A percentile compares a stretch with the other conserved stretches of the same genome.
Conservation (phyloP, 2,329 filamentous ascomycete species). For the Penicillium occitanis region DNA sequence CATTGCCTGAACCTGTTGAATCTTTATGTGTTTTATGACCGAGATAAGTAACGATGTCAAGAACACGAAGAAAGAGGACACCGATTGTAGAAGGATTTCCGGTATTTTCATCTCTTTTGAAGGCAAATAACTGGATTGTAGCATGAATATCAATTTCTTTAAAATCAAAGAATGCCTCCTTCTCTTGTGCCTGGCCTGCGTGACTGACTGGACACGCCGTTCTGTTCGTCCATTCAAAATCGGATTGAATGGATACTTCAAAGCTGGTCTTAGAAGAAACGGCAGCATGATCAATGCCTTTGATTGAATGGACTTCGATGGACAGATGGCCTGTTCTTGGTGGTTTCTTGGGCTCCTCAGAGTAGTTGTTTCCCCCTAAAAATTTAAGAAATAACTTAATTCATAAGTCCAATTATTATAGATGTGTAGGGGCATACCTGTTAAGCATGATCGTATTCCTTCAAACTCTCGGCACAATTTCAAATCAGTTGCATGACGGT, state of each 20-base stretch:
- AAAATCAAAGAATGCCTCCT: constrained; percentile 5
- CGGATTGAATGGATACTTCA: not conserved
- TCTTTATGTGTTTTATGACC: not conserved
- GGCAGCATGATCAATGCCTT: constrained; percentile 9
- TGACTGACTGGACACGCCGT: constrained; percentile 3
- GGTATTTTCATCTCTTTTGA: not conserved
- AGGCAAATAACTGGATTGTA: not conserved
- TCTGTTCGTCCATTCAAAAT: constrained; percentile 1
- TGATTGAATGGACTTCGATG: constrained; percentile 6
- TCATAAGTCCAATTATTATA: not conserved
- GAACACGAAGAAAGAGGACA: constrained; percentile 1
- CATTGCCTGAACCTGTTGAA: not conserved
- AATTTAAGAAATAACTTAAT: not conserved
- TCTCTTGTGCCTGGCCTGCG: not conserved
- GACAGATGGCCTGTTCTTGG: not conserved
- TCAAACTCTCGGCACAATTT: not conserved
- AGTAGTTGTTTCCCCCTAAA: constrained; percentile 1
- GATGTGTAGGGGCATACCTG: not conserved
- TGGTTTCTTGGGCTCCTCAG: not conserved
- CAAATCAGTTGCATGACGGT: not conserved
- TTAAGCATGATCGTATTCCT: not conserved
- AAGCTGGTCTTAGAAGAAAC: not conserved
- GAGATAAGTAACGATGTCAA: not conserved
- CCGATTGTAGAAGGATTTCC: not conserved
- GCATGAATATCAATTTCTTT: not conserved